Percentiles rank a stretch among this genome's conserved stretches.
Evolutionary conservation across 495 filamentous ascomycete genomes (phyloP).

Genomic region (Hamigera avellanea): DNA sequence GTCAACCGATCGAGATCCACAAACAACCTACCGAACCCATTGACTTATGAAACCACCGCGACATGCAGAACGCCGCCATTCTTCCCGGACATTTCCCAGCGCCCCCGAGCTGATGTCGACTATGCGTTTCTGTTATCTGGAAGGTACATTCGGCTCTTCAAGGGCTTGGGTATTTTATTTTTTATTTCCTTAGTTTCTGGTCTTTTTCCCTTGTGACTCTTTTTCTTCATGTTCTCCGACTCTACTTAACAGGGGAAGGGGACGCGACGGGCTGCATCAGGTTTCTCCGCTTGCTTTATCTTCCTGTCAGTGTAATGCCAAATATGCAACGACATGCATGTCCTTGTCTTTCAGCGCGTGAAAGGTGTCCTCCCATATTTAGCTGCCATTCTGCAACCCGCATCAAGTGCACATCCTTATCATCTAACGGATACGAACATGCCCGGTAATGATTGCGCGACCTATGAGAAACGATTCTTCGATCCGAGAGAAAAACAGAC

Average conservation of each 20-base stretch:
- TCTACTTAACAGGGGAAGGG: conserved; percentile 24
- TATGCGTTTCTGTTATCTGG: conserved; percentile 7
- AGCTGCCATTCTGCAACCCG: neutral
- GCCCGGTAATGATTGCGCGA: too few species aligned
- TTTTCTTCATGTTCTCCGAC: conserved; percentile 15
- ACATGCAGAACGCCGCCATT: conserved; percentile 5
- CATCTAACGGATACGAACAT: too few species aligned
- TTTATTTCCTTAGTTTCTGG: conserved; percentile 7
- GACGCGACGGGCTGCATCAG: conserved; percentile 22
- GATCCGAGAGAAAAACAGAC: too few species aligned
- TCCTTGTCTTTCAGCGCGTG: too few species aligned
- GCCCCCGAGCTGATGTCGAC: neutral
- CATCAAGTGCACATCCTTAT: too few species aligned
- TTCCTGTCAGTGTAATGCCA: conserved; percentile 22
- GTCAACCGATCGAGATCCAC: neutral
- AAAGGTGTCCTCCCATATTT: neutral
- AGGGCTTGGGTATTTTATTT: conserved; percentile 11
- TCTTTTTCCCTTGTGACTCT: conserved; percentile 21
- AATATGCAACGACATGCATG: conserved; percentile 22
- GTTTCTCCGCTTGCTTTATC: conserved; percentile 17
- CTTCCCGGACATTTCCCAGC: neutral
- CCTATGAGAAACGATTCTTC: too few species aligned
- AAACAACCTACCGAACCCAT: too few species aligned
- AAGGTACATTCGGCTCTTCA: conserved; percentile 12
- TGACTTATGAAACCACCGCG: conserved; percentile 1